Base-by-base conservation (phyloP, 345 rosid genomes). In the Adansonia digitata region DNA sequence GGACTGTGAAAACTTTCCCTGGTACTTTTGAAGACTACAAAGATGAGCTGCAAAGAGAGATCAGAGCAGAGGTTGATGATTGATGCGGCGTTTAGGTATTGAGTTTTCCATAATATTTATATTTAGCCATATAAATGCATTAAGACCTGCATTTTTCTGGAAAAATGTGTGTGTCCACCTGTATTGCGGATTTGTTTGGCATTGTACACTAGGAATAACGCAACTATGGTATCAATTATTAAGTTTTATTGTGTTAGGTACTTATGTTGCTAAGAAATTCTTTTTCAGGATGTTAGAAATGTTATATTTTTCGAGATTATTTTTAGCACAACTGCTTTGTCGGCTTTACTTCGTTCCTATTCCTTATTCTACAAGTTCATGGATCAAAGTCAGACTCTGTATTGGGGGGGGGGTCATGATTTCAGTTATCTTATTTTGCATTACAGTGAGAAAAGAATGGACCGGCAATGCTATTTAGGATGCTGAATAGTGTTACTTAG, bases 21-120 rank as follows among this genome's bases (percentile, higher is more conserved):
- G 95, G 95, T 77, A 83, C 92, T 20, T 92, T 92, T 72, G 94
- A 90, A 65, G 97, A 92, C 75, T 90, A 92, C 84, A 92, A 92
- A 80, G 92, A 90, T 40, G 97, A 92, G 71, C 90, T 92, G 51
- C 97, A 83, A 71, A 85, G 85, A 79, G 92, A 89, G 79, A 92
- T 92, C 45, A 89, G 78, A 80, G 92, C 87, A 2, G 95, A 88
- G 84, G 94, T 92, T 57, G 97, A 92, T 67, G 92, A 90, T 51
- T 88, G 77, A 85, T 77, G 75, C 18, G 40, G 69, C 65, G 5
- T 10, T 29, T 60, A 31, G 39, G 69, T 37, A 35, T 63, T 37
- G 69, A 63, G 29, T 63, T n/a, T 39, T 37, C 27, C 69, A 63
- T 18, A n/a, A 7, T 8, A n/a, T 9, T 35, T 37, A 63, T 63